Base-by-base conservation (phyloP, 2,329 filamentous ascomycete species). In the Ophiostoma himal-ulmi region DNA sequence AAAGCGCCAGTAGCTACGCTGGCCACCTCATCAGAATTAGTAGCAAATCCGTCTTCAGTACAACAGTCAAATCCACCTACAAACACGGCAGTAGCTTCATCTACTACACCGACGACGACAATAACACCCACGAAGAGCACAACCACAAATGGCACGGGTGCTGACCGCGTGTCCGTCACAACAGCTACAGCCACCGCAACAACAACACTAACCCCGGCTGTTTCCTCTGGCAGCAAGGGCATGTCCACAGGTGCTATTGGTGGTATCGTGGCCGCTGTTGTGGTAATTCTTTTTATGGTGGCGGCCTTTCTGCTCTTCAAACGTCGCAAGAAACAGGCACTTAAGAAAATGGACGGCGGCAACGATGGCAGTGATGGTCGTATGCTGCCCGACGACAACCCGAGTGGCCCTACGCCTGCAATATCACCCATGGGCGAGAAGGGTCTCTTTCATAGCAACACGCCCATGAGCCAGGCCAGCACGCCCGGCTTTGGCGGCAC, bases 191-290 rank as follows among this genome's bases (percentile, higher is more conserved):
- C 44, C 34, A 4, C 41, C 14, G 41, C 67, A 36, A 36, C 44
- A 20, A 22, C 52, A n/a, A 39, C 67, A 20, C 20, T 14, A 22
- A 66, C 66, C 0, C 7, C 13, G n/a, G 11, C 65, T 0, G 37
- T 36, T 13, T 20, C 64, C n/a, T 26, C 36, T 72, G 70, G 6
- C 72, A 62, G 17, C 57, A 10, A 26, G 41, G n/a, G 14, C 54
- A 71, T 79, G 1, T 73, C 78, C 0, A 75, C 76, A 0, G 80
- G 78, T 1, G 74, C 76, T 26, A 77, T 81, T 54, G 76, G 78
- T 5, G 81, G 80, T 11, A 76, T 77, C 22, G 76, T 76, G 7
- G 73, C 78, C 5, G 78, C 77, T 5, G 76, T 77, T 20, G 71
- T 75, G 5, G 68, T 77, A 30, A 72, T 76, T n/a, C 60, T 79